These are phyloP conservation scores for Vigna angularis DNA, from an alignment of 306 rosid species.

Conservation along the genomic window DNA sequence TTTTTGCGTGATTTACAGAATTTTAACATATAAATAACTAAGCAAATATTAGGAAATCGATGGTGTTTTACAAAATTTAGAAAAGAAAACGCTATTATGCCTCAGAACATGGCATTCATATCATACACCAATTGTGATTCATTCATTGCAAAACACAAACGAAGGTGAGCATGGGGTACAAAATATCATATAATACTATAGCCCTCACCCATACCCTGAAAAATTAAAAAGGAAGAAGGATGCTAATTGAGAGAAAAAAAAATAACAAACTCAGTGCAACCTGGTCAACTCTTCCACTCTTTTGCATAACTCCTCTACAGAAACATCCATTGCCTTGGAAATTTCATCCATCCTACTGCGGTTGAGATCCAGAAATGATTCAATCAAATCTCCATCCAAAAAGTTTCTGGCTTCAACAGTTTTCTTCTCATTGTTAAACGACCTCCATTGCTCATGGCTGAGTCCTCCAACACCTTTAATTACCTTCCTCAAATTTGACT, in stretches of 20 bases:
- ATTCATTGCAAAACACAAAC: slow-evolving; percentile 28
- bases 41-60: not conserved
- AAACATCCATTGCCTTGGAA: slow-evolving; percentile 71
- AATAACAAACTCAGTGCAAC: slow-evolving; percentile 67
- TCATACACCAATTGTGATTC: slow-evolving; percentile 38
- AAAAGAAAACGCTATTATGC: not conserved
- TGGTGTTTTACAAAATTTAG: not conserved
- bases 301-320: slow-evolving; percentile 96
- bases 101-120: slow-evolving; percentile 26
- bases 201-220: slow-evolving; percentile 21
- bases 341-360: slow-evolving; percentile 90
- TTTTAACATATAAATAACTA: not conserved
- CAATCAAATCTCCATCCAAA: slow-evolving; percentile 96
- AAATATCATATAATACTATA: slow-evolving; percentile 1
- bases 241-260: not conserved
- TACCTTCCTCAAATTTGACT: slow-evolving; percentile 87
- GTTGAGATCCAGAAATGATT: slow-evolving; percentile 91
- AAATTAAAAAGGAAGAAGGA: not conserved
- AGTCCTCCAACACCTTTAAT: slow-evolving; percentile 97
- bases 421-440: slow-evolving; percentile 91
- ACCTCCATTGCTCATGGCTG: slow-evolving; percentile 98
- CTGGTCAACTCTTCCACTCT: slow-evolving; percentile 95
- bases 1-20: not conserved
- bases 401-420: slow-evolving; percentile 83
- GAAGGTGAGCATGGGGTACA: slow-evolving; percentile 9